These are phyloP conservation scores for Nidula microcarpa DNA, from an alignment of 768 basidiomycete genomes.

Conservation along the genomic window DNA sequence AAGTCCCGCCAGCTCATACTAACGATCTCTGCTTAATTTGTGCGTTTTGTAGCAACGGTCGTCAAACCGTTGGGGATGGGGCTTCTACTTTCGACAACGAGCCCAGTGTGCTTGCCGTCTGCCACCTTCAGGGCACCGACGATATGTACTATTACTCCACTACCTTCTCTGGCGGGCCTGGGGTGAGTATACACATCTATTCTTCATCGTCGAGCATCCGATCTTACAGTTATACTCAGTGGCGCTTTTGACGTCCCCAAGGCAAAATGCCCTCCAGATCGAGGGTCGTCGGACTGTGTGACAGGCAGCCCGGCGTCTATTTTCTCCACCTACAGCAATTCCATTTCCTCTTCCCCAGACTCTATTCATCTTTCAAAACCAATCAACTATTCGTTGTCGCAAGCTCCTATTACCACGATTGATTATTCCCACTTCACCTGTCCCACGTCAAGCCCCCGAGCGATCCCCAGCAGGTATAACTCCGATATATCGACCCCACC, in stretches of 20 bases:
- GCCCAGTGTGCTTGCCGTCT: slow-evolving; percentile 82
- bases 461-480: slow-evolving; percentile 34
- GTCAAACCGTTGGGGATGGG: slow-evolving; percentile 97
- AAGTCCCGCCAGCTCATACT: slow-evolving; percentile 23
- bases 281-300: slow-evolving; percentile 96
- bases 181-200: slow-evolving; percentile 45
- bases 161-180: slow-evolving; percentile 91
- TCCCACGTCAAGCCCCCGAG: slow-evolving; percentile 32
- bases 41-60: slow-evolving; percentile 71
- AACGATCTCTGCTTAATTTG: slow-evolving; percentile 10
- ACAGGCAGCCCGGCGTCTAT: slow-evolving; percentile 84
- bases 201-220: not conserved
- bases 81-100: slow-evolving; percentile 76
- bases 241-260: slow-evolving; percentile 94
- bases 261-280: slow-evolving; percentile 89
- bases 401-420: slow-evolving; percentile 13
- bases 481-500: slow-evolving; percentile 68
- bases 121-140: slow-evolving; percentile 76
- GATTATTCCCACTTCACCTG: slow-evolving; percentile 14
- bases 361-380: slow-evolving; percentile 5
- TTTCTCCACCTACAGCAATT: slow-evolving; percentile 35
- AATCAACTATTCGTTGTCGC: slow-evolving; percentile 13
- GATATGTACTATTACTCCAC: slow-evolving; percentile 91
- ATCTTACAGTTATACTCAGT: slow-evolving; percentile 38
- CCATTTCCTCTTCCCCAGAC: slow-evolving; percentile 11